Evolutionary conservation across 176 grass and related monocot species (phyloP).

Genomic region (Paspalum notatum): DNA sequence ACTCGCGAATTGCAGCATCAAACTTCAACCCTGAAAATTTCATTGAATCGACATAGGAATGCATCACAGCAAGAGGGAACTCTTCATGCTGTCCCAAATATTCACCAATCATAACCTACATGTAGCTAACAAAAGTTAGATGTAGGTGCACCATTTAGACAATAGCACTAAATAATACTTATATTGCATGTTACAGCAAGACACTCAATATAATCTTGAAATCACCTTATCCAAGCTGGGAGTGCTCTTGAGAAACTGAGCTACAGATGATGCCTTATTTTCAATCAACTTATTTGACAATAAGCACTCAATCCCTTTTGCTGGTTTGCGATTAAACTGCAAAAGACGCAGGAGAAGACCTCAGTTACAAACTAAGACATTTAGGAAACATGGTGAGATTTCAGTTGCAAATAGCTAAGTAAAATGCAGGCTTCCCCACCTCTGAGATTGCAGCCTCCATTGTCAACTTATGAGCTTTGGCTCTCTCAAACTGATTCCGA

Average conservation of each 20-base stretch:
- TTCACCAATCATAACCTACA: constrained; percentile 98
- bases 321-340: constrained; percentile 94
- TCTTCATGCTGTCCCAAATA: constrained; percentile 99
- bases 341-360: constrained; percentile 20
- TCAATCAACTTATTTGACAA: constrained; percentile 96
- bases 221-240: constrained; percentile 92
- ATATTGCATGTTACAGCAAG: constrained; percentile 8
- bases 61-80: constrained; percentile 98
- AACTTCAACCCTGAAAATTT: constrained; percentile 94
- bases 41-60: constrained; percentile 99
- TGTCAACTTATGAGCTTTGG: constrained; percentile 99
- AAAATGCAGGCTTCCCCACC: constrained; percentile 56
- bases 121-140: constrained; percentile 38
- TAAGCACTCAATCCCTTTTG: constrained; percentile 86
- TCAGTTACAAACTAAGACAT: constrained; percentile 35
- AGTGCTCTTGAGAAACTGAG: constrained; percentile 90
- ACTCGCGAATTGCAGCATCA: constrained; percentile 90
- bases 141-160: constrained; percentile 26
- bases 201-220: constrained; percentile 17
- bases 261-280: constrained; percentile 71
- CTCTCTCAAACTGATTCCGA: constrained; percentile 95
- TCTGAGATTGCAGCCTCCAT: constrained; percentile 91
- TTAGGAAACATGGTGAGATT: constrained; percentile 26
- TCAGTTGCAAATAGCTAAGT: constrained; percentile 20
- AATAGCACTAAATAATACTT: constrained; percentile 19